Percentiles rank a stretch among this genome's conserved stretches.
Evolutionary conservation across 768 basidiomycete species (phyloP).

Genomic region (Antrodiella citrinella): DNA sequence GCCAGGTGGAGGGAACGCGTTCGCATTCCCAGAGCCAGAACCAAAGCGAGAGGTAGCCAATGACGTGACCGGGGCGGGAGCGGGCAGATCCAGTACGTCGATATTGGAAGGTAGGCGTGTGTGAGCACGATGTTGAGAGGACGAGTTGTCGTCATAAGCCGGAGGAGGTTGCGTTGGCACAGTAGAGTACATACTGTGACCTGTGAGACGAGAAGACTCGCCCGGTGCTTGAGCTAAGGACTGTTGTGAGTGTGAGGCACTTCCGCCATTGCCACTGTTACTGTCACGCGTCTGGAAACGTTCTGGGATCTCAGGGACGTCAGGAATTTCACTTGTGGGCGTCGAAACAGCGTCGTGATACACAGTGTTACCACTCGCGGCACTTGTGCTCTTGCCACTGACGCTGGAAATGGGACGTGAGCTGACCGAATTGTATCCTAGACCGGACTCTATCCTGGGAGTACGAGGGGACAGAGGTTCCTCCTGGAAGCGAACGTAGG

Average conservation of each 20-base stretch:
- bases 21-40: background rate
- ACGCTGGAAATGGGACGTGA: slow-evolving; percentile 48
- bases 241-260: background rate
- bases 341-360: slow-evolving; percentile 56
- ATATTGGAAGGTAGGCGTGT: slow-evolving; percentile 13
- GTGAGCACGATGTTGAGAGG: background rate
- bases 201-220: background rate
- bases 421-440: background rate
- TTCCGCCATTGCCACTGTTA: background rate
- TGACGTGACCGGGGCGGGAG: slow-evolving; percentile 46
- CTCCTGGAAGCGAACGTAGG: slow-evolving; percentile 9
- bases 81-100: slow-evolving; percentile 50
- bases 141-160: slow-evolving; percentile 12
- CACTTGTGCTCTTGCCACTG: slow-evolving; percentile 41
- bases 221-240: background rate
- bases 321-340: slow-evolving; percentile 32
- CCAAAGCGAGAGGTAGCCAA: slow-evolving; percentile 28
- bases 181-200: background rate
- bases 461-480: background rate
- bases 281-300: slow-evolving; percentile 6
- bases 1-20: slow-evolving; percentile 28
- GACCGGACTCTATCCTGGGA: background rate
- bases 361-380: slow-evolving; percentile 36
- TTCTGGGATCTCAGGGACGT: slow-evolving; percentile 14
- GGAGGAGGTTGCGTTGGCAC: slow-evolving; percentile 11